These are phyloP conservation scores for Thelonectria olida DNA, from an alignment of 2,329 filamentous ascomycete species.

Conservation along the genomic window DNA sequence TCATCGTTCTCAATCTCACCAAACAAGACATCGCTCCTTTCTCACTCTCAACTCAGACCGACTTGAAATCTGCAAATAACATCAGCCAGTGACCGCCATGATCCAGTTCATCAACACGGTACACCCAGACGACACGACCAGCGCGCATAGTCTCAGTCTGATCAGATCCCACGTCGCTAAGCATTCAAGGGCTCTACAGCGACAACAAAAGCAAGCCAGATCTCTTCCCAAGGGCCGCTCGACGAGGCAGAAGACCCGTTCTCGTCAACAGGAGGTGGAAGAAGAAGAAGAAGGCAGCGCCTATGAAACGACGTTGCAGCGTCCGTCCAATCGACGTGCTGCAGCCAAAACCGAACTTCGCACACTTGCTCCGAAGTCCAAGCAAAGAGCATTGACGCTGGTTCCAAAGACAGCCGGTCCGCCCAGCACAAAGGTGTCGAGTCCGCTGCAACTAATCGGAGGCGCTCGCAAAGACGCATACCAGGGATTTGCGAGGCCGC, in stretches of 20 bases:
- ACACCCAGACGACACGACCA: slow-evolving; percentile 4
- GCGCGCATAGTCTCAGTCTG: background rate
- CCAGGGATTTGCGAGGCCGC: background rate
- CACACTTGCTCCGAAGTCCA: background rate
- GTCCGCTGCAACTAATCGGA: slow-evolving; percentile 5
- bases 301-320: background rate
- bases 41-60: too few relatives aligned
- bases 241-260: background rate
- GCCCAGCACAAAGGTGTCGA: background rate
- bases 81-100: too few relatives aligned
- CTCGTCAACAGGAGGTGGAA: background rate
- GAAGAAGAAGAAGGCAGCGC: background rate
- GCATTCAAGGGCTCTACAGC: background rate
- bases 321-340: background rate
- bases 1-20: too few relatives aligned
- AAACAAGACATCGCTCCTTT: too few relatives aligned
- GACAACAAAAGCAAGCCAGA: background rate
- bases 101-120: slow-evolving; percentile 12
- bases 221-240: background rate
- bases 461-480: background rate
- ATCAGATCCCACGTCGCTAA: slow-evolving; percentile 14
- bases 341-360: background rate
- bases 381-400: background rate
- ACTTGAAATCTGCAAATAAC: too few relatives aligned
- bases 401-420: background rate